Base-by-base conservation (phyloP, 139 green algal species). In the Gonium pectorale region DNA sequence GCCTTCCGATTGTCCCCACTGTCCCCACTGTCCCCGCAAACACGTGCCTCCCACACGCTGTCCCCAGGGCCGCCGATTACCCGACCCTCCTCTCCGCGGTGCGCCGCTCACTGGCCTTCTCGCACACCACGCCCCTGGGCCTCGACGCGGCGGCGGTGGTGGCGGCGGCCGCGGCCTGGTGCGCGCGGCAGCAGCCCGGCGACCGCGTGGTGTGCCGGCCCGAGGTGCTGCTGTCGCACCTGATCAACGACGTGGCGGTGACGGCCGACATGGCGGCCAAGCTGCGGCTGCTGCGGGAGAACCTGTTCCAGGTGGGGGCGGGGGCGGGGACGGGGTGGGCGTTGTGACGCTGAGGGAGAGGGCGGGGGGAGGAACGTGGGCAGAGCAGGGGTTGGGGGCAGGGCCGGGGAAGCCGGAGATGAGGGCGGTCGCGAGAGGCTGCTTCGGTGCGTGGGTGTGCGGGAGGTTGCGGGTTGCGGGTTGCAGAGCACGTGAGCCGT, bases 241-340 rank as follows among this genome's bases (percentile, higher is more conserved):
- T 85, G 64, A 46, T 67, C 15, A 56, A 67, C 21, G 64, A 85
- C 26, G 79, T 85, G 63, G 79, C 79, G 35, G 79, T 77, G 46
- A 85, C 79, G 24, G 6, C 33, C 0, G 64, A 77, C 46, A 69
- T 85, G 79, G 2, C 22, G 6, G 46, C 2, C 46, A 85, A 85
- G 79, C 79, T 85, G 79, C 46, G 49, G 49, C 79, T 85, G 46
- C 49, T 85, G 46, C 64, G 46, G 0, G 64, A 67, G 1, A 77
- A 56, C 64, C 64, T 85, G 17, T 67, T 78, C 37, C 79, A 85
- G 79, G 79, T 85, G 66, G 15, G 78, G 6, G 29, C 29, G 24
- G 27, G 24, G 24, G 59, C 26, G 24, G 27, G 26, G 59, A 9
- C 17, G 24, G 59, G 59, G 59, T 7, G 59, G 59, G 59, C 7